Base-by-base conservation (phyloP, 2,329 filamentous ascomycete genomes). In the Penicillium sclerotigenum region DNA sequence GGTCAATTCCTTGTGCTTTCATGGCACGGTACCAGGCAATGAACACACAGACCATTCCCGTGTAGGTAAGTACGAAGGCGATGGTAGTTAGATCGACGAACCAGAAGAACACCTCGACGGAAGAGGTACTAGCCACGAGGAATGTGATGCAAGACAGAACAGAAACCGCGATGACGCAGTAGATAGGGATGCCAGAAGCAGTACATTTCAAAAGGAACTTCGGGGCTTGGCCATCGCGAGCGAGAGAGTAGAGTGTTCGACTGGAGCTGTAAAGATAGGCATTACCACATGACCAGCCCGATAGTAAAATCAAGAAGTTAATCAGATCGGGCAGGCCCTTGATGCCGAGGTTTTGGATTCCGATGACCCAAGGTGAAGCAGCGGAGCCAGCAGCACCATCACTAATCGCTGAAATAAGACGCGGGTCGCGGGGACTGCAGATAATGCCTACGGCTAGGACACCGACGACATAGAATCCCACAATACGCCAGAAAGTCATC, bases 401-500 rank as follows among this genome's bases (percentile, higher is more conserved):
- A 1, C 71, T 72, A 63, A 88, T 86, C 0, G 85, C 86, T 24
- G 77, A 79, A 3, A 78, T 79, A 33, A 91, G 79, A 8, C 80
- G 77, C 0, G 75, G 65, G 63, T 91, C 83, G 51, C 86, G 79
- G 64, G 87, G 87, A 9, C 88, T 80, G 54, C 90, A 83, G 42
- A 90, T 72, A 52, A 89, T 85, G 7, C 87, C 85, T 2, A 90
- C 85, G 14, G 81, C 83, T 1, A 92, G 78, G 0, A 87, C 83
- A 0, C 88, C 88, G 4, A 90, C 79, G n/a, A 89, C 81, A 71
- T 90, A 91, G 71, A 91, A 91, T 9, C 82, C 77, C 0, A 87
- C 86, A 28, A 92, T 78, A n/a, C 89, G 86, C 73, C 87, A 91
- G 71, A 91, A 90, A 1, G 90, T 87, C 60, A 86, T 83, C 55